Evolutionary conservation across 352 stramenopile genomes (phyloP).

Genomic region (Globisporangium rhizosaccharum): DNA sequence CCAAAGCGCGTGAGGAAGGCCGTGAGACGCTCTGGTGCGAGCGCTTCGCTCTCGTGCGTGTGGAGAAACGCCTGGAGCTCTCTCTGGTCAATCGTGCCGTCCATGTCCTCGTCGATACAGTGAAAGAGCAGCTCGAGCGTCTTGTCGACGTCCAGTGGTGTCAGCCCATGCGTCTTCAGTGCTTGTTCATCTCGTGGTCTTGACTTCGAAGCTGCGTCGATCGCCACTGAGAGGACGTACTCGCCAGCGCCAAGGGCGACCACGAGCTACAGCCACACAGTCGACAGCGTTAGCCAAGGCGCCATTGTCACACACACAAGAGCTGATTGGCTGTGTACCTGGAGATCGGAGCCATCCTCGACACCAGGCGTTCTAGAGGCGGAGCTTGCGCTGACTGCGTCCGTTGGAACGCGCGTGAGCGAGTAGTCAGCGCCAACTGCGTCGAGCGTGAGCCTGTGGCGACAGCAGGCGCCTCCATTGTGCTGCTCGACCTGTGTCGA

Average conservation of each 20-base stretch:
- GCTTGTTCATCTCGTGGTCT: neutral
- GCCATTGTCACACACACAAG: constrained; percentile 9
- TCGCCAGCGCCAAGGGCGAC: constrained; percentile 28
- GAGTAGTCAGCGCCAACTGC: constrained; percentile 23
- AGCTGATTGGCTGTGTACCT: neutral
- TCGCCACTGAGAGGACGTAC: constrained; percentile 30
- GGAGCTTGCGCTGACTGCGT: no score
- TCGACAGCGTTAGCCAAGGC: neutral
- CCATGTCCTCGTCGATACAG: constrained; percentile 39
- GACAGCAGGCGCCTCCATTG: neutral
- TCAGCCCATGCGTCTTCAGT: constrained; percentile 7
- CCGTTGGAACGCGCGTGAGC: neutral
- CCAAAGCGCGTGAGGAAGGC: constrained; percentile 21
- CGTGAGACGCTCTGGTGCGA: neutral
- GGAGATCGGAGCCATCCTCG: no score
- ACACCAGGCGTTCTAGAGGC: no score
- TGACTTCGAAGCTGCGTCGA: neutral
- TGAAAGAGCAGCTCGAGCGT: constrained; percentile 42
- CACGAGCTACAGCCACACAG: constrained; percentile 10
- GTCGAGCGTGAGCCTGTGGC: constrained; percentile 9
- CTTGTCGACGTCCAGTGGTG: constrained; percentile 10
- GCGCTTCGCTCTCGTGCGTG: constrained; percentile 10
- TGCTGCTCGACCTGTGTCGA: neutral
- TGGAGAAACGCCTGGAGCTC: constrained; percentile 29
- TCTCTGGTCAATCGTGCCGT: constrained; percentile 19